Percentiles rank a stretch among this genome's conserved stretches.
Conservation (phyloP, 2,329 filamentous ascomycete genomes). For the Scedosporium boydii region DNA sequence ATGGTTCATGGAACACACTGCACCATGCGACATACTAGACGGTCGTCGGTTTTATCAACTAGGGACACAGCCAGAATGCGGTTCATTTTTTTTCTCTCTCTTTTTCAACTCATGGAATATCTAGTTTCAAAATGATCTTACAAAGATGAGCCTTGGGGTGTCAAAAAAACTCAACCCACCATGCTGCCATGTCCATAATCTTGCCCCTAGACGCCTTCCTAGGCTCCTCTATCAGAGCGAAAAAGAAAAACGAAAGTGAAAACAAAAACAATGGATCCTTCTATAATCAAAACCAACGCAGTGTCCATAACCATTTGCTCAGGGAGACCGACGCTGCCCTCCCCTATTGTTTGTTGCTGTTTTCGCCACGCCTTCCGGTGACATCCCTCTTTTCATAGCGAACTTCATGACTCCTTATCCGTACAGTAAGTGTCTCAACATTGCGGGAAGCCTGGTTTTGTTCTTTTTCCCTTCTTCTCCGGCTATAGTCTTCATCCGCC, state of each 20-base stretch:
- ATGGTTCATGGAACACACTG: background rate
- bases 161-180: background rate
- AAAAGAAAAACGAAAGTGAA: background rate
- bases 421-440: background rate
- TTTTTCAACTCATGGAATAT: background rate
- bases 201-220: background rate
- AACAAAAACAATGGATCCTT: background rate
- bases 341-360: background rate
- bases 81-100: background rate
- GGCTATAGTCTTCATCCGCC: background rate
- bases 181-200: background rate
- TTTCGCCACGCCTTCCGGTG: background rate
- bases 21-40: background rate
- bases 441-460: background rate
- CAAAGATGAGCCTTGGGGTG: background rate
- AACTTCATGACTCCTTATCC: background rate
- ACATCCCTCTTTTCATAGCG: background rate
- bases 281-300: background rate
- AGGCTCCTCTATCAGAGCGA: constrained; percentile 1
- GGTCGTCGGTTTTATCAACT: background rate
- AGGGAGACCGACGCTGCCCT: background rate
- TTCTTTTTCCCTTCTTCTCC: background rate
- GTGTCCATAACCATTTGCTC: background rate
- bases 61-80: background rate
- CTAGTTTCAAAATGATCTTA: background rate